Evolutionary conservation across 1,284 basidiomycete species (phyloP).

Genomic region (Trichosporon ovoides): DNA sequence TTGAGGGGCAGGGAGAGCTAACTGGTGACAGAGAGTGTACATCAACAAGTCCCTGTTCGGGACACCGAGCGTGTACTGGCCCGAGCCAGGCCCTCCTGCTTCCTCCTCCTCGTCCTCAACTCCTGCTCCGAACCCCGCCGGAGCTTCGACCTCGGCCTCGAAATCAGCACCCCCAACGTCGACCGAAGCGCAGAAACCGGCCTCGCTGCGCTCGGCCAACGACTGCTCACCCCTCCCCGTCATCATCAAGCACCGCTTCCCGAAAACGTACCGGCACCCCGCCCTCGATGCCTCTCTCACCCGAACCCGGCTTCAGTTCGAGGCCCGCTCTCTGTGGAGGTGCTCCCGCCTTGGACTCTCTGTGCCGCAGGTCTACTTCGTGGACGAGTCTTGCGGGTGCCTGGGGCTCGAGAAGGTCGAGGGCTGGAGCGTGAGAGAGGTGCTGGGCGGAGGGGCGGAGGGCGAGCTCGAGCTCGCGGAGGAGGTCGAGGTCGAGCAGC

Average conservation of each 20-base stretch:
- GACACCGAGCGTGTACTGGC: conserved; percentile 36
- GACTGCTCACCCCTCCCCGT: conserved; percentile 49
- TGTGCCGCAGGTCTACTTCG: conserved; percentile 80
- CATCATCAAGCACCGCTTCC: conserved; percentile 86
- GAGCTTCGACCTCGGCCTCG: conserved; percentile 15
- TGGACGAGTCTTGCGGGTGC: conserved; percentile 73
- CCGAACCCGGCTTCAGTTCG: conserved; percentile 72
- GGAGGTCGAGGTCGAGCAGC: conserved; percentile 50
- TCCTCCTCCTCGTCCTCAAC: conserved; percentile 4
- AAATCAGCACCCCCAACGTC: too few relatives aligned
- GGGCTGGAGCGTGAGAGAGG: conserved; percentile 71
- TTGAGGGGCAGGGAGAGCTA: conserved; percentile 3
- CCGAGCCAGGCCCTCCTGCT: conserved; percentile 14
- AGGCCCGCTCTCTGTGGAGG: conserved; percentile 78
- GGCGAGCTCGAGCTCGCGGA: conserved; percentile 51
- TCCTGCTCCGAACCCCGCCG: conserved; percentile 10
- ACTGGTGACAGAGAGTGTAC: conserved; percentile 72
- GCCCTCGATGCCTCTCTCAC: conserved; percentile 73
- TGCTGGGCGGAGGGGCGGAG: conserved; percentile 66
- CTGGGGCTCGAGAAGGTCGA: conserved; percentile 89
- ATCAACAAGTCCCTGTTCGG: conserved; percentile 53
- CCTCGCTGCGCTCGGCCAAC: too few relatives aligned
- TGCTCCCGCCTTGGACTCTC: conserved; percentile 76
- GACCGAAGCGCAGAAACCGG: too few relatives aligned
- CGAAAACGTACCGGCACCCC: conserved; percentile 86